Percentiles rank a stretch among this genome's conserved stretches.
phyloP scores from a whole-genome alignment of 805 yeast genomes.

The Yarrowia deformans region DNA sequence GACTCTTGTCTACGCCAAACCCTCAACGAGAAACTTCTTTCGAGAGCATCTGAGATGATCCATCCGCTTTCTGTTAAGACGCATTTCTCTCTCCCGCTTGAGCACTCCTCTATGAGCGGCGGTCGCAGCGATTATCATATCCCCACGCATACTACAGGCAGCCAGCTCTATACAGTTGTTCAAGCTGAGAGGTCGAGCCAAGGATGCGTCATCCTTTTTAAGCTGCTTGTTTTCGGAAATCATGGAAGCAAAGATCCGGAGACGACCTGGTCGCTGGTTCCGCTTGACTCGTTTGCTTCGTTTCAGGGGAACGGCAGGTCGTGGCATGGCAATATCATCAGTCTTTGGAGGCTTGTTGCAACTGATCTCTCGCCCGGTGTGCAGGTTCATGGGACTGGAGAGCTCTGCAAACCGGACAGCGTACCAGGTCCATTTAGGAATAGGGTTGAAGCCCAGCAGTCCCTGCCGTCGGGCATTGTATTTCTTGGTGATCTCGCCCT shows the following conservation, averaged over 20 bases:
- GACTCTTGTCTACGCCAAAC: neutral
- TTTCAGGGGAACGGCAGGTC: neutral
- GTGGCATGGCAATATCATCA: neutral
- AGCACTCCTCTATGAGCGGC: neutral
- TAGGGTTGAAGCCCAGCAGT: neutral
- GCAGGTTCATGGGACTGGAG: slow-evolving; percentile 1
- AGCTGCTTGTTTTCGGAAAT: neutral
- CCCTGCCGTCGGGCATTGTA: neutral
- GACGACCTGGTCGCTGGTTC: neutral
- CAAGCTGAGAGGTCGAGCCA: neutral
- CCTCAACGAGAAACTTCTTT: slow-evolving; percentile 12
- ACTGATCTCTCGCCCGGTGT: neutral
- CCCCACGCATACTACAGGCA: no score
- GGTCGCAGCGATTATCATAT: neutral
- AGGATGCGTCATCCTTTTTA: neutral
- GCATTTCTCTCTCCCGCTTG: neutral
- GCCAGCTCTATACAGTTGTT: neutral
- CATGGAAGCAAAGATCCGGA: neutral
- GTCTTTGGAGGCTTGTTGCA: neutral
- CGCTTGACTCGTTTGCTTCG: neutral
- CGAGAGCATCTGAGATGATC: neutral
- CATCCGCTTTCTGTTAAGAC: neutral
- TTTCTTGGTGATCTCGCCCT: slow-evolving; percentile 1
- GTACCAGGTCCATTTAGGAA: slow-evolving; percentile 20
- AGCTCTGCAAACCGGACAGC: neutral